A percentile compares a stretch with the other conserved stretches of the same genome.
Evolutionary conservation across 2,329 filamentous ascomycete species (phyloP).

Genomic region (Arthrobotrys iridis): DNA sequence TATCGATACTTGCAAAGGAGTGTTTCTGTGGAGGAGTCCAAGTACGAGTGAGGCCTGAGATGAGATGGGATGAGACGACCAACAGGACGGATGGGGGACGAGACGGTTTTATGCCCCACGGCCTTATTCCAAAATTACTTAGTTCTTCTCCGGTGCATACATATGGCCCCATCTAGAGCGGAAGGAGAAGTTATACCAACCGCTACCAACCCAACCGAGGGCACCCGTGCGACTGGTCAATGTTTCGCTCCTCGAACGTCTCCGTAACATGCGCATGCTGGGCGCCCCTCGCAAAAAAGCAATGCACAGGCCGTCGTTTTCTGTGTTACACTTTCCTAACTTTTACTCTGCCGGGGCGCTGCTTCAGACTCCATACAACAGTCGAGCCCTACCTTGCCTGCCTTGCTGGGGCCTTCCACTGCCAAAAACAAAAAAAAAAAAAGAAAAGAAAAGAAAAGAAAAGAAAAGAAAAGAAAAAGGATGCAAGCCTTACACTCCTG

Average conservation of each 20-base stretch:
- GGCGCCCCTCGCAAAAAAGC: slow-evolving; percentile 42
- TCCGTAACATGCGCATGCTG: slow-evolving; percentile 29
- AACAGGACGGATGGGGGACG: slow-evolving; percentile 17
- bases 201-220: slow-evolving; percentile 18
- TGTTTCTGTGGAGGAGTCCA: slow-evolving; percentile 20
- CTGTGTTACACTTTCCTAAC: slow-evolving; percentile 52
- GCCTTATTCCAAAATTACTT: no score
- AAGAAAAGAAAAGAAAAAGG: no score
- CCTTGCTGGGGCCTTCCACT: slow-evolving; percentile 20
- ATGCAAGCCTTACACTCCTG: slow-evolving; percentile 4
- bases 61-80: slow-evolving; percentile 30
- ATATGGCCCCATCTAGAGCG: slow-evolving; percentile 5
- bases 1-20: slow-evolving; percentile 25
- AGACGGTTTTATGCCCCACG: slow-evolving; percentile 17
- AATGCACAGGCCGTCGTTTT: slow-evolving; percentile 5
- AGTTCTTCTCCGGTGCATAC: no score
- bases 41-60: background rate
- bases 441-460: no score
- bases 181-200: slow-evolving; percentile 15
- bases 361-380: slow-evolving; percentile 36
- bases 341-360: slow-evolving; percentile 40
- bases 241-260: slow-evolving; percentile 40
- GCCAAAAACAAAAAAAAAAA: background rate
- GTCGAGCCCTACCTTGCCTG: slow-evolving; percentile 32
- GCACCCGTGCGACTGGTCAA: slow-evolving; percentile 8